A percentile compares a stretch with the other conserved stretches of the same genome.
phyloP scores from a whole-genome alignment of 2,329 filamentous ascomycete species.

The Phyllosticta paracitricarpa region DNA sequence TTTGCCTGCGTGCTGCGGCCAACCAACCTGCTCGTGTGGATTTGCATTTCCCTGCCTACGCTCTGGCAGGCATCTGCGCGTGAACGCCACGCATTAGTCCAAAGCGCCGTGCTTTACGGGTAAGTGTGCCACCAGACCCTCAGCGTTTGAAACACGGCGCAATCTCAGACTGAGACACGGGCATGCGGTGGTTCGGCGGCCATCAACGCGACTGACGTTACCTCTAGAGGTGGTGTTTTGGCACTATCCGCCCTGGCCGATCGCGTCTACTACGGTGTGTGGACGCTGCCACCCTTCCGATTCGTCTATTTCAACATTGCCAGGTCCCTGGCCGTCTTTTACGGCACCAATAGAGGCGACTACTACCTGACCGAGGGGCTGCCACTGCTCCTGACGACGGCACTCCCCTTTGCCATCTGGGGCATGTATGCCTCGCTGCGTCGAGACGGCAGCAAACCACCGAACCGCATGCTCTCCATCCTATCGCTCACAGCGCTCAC shows the following conservation, averaged over 20 bases:
- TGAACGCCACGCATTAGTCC: slow-evolving; percentile 44
- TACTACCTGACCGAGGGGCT: slow-evolving; percentile 90
- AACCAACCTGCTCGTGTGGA: slow-evolving; percentile 83
- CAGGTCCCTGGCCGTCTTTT: slow-evolving; percentile 82
- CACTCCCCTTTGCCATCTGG: slow-evolving; percentile 62
- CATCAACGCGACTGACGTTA: neutral
- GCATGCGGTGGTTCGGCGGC: neutral
- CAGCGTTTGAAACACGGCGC: neutral
- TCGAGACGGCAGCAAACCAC: neutral
- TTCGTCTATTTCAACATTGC: slow-evolving; percentile 88
- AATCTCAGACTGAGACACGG: slow-evolving; percentile 2
- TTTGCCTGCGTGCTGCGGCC: slow-evolving; percentile 77
- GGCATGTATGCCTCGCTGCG: slow-evolving; percentile 44
- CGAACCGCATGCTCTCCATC: slow-evolving; percentile 9
- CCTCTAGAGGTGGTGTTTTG: slow-evolving; percentile 46
- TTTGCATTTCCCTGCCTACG: slow-evolving; percentile 50
- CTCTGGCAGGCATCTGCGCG: slow-evolving; percentile 35
- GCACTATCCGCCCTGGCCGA: slow-evolving; percentile 58
- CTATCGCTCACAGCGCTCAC: slow-evolving; percentile 40
- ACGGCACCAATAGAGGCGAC: slow-evolving; percentile 80
- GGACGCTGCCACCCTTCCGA: slow-evolving; percentile 79
- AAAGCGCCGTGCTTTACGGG: slow-evolving; percentile 55
- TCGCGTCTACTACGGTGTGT: slow-evolving; percentile 68
- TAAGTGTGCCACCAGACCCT: slow-evolving; percentile 20
- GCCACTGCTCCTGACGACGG: slow-evolving; percentile 75